Evolutionary conservation across 1,139 yeast genomes (phyloP).

Genomic region (Citeromyces hawaiiensis): DNA sequence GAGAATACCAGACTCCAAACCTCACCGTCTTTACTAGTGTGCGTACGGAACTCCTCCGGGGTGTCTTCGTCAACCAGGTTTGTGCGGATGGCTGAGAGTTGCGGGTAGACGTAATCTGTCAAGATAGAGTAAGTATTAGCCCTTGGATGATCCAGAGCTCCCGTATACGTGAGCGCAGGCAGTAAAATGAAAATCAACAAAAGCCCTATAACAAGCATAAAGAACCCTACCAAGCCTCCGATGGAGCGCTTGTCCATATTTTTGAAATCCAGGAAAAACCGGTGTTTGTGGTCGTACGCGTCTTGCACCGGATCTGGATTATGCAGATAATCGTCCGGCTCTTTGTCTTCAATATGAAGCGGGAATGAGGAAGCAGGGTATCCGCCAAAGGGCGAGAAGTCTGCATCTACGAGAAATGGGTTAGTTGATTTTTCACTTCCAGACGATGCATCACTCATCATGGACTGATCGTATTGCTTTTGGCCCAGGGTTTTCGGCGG

Average conservation of each 20-base stretch:
- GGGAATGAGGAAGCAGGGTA: conserved; percentile 87
- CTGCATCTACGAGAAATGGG: conserved; percentile 20
- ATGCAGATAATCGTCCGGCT: conserved; percentile 83
- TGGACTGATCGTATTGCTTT: conserved; percentile 2
- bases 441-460: conserved; percentile 3
- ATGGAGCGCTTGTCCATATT: conserved; percentile 45
- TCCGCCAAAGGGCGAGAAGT: conserved; percentile 83
- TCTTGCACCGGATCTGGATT: conserved; percentile 89
- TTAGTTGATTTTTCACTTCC: conserved; percentile 4
- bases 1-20: conserved; percentile 39
- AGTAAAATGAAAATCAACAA: conserved; percentile 53
- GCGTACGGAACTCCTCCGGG: conserved; percentile 26
- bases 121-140: conserved; percentile 24
- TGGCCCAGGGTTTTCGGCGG: conserved; percentile 2
- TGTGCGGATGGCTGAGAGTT: conserved; percentile 34
- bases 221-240: conserved; percentile 45
- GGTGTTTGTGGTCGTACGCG: conserved; percentile 58
- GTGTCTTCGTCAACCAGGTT: conserved; percentile 42
- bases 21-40: conserved; percentile 28
- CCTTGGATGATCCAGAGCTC: conserved; percentile 26
- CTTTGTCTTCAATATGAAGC: conserved; percentile 74
- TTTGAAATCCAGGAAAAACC: conserved; percentile 46
- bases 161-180: conserved; percentile 68
- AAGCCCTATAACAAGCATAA: conserved; percentile 43
- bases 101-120: conserved; percentile 36